Percentiles rank a stretch among this genome's conserved stretches.
Evolutionary conservation across 805 yeast species (phyloP).

Genomic region (Wickerhamomyces chambardii): DNA sequence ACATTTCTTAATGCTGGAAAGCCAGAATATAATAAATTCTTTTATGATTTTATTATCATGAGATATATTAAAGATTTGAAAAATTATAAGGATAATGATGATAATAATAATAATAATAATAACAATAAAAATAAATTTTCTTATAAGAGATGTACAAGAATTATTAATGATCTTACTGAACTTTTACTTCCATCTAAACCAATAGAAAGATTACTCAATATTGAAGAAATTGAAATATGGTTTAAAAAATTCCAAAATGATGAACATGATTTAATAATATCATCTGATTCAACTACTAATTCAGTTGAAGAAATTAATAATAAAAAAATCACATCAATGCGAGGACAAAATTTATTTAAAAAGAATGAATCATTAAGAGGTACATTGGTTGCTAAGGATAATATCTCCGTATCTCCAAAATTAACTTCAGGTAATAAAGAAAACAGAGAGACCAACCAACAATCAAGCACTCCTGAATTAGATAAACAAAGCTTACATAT

Average conservation of each 20-base stretch:
- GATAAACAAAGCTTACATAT: no score
- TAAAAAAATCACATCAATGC: no score
- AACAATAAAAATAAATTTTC: not conserved
- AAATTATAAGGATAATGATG: slow-evolving; percentile 1
- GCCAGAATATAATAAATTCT: slow-evolving; percentile 7
- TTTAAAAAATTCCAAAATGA: not conserved
- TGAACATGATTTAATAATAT: not conserved
- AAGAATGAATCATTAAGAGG: no score
- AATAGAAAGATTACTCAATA: no score
- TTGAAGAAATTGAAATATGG: not conserved
- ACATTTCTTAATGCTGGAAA: not conserved
- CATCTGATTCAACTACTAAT: not conserved
- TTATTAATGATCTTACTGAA: not conserved
- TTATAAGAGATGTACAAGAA: not conserved
- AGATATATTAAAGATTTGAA: not conserved
- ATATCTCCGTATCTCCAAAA: no score
- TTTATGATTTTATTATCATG: slow-evolving; percentile 2
- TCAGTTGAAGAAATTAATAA: not conserved
- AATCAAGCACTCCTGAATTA: no score
- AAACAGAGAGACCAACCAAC: no score
- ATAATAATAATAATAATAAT: not conserved
- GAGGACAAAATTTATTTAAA: no score
- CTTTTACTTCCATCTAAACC: no score
- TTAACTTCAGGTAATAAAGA: no score
- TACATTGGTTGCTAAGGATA: no score